Evolutionary conservation across 2,329 filamentous ascomycete genomes (phyloP).

Genomic region (Colletotrichum destructivum): DNA sequence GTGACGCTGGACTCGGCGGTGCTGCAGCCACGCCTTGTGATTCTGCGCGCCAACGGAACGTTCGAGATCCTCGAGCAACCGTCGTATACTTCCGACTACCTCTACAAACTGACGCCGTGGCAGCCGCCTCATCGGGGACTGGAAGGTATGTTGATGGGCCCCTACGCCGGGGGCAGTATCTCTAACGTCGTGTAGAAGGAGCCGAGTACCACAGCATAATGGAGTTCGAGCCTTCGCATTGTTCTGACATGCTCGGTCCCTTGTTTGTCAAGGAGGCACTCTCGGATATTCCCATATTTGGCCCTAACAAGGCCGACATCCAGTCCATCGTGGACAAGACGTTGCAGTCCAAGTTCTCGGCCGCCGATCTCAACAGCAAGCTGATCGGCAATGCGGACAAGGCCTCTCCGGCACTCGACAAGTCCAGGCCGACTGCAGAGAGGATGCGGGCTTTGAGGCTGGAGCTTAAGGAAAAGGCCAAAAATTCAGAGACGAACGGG

Average conservation of each 20-base stretch:
- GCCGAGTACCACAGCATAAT: slow-evolving; percentile 69
- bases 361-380: slow-evolving; percentile 28
- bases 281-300: slow-evolving; percentile 71
- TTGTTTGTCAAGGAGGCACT: slow-evolving; percentile 68
- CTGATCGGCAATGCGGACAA: slow-evolving; percentile 11
- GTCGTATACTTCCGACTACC: slow-evolving; percentile 69
- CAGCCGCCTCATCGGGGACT: slow-evolving; percentile 70
- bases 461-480: slow-evolving; percentile 39
- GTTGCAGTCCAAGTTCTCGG: slow-evolving; percentile 36
- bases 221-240: slow-evolving; percentile 70
- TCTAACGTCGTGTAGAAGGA: slow-evolving; percentile 60
- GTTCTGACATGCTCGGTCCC: slow-evolving; percentile 67
- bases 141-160: slow-evolving; percentile 60
- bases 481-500: slow-evolving; percentile 45
- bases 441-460: slow-evolving; percentile 65
- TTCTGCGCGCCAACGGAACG: slow-evolving; percentile 71
- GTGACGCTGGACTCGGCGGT: slow-evolving; percentile 70
- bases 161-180: neutral
- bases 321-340: slow-evolving; percentile 50
- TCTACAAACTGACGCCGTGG: slow-evolving; percentile 75
- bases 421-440: slow-evolving; percentile 61
- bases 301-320: slow-evolving; percentile 63
- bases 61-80: slow-evolving; percentile 76
- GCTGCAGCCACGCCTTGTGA: slow-evolving; percentile 71
- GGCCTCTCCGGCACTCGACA: slow-evolving; percentile 57